These are phyloP conservation scores for Pleomassaria siparia DNA, from an alignment of 2,329 filamentous ascomycete genomes.

Conservation along the genomic window DNA sequence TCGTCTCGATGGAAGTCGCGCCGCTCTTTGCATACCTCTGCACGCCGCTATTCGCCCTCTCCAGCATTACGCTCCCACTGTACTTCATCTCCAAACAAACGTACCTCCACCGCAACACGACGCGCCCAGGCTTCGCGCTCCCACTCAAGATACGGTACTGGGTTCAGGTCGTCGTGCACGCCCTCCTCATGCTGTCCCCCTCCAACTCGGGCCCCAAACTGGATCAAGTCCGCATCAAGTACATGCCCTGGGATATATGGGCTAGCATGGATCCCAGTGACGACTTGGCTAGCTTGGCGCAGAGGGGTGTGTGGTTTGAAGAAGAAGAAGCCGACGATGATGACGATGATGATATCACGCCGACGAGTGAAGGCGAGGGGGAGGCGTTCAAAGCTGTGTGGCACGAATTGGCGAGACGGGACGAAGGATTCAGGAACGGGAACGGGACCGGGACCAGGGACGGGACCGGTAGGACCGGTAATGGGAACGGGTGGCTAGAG, in stretches of 20 bases:
- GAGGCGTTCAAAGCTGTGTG: conserved; percentile 36
- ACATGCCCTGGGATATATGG: conserved; percentile 39
- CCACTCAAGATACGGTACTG: conserved; percentile 38
- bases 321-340: conserved; percentile 17
- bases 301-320: conserved; percentile 33
- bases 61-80: conserved; percentile 33
- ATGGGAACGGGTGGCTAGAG: conserved; percentile 14
- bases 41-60: conserved; percentile 26
- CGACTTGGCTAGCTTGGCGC: conserved; percentile 26
- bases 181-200: conserved; percentile 25
- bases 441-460: too few species aligned
- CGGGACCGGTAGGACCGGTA: too few species aligned
- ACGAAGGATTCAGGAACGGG: too few species aligned
- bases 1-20: conserved; percentile 35
- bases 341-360: conserved; percentile 21
- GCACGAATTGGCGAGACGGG: conserved; percentile 18
- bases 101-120: conserved; percentile 20
- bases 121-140: conserved; percentile 26
- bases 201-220: conserved; percentile 11
- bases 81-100: conserved; percentile 35
- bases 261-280: conserved; percentile 37
- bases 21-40: conserved; percentile 37
- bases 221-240: conserved; percentile 27
- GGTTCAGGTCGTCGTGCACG: conserved; percentile 33
- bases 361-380: conserved; percentile 26